These are phyloP conservation scores for Coelastrella sp. DNA, from an alignment of 139 green algal genomes.

Conservation along the genomic window DNA sequence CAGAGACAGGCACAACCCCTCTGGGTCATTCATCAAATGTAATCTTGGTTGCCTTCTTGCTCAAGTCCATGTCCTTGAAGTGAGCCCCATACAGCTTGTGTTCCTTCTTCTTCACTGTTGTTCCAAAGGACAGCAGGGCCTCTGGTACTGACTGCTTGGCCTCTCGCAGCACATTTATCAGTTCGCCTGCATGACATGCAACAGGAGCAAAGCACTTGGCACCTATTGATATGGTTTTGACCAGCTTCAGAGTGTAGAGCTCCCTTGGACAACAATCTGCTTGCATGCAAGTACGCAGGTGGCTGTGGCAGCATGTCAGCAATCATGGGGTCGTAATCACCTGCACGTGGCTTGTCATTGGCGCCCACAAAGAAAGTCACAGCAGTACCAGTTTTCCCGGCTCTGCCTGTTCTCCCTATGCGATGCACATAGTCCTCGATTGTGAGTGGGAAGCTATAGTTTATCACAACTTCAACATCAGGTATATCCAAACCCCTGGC, in stretches of 20 bases:
- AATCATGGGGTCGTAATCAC: no score
- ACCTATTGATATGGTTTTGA: no score
- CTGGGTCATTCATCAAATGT: slow-evolving; percentile 81
- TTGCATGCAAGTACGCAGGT: background rate
- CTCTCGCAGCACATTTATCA: slow-evolving; percentile 96
- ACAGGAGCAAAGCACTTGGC: background rate
- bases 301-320: no score
- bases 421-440: slow-evolving; percentile 99
- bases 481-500: slow-evolving; percentile 91
- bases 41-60: slow-evolving; percentile 88
- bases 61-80: slow-evolving; percentile 94
- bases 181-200: slow-evolving; percentile 67
- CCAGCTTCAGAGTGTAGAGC: background rate
- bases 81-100: slow-evolving; percentile 87
- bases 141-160: slow-evolving; percentile 88
- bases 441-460: slow-evolving; percentile 97
- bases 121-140: slow-evolving; percentile 92
- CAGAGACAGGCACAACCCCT: no score
- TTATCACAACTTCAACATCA: slow-evolving; percentile 94
- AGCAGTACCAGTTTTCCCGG: slow-evolving; percentile 89
- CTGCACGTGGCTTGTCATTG: slow-evolving; percentile 48
- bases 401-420: slow-evolving; percentile 95
- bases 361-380: slow-evolving; percentile 91
- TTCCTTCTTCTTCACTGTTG: slow-evolving; percentile 84
- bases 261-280: background rate